Base-by-base conservation (phyloP, 163 green algal species). In the Scenedesmus sp. region DNA sequence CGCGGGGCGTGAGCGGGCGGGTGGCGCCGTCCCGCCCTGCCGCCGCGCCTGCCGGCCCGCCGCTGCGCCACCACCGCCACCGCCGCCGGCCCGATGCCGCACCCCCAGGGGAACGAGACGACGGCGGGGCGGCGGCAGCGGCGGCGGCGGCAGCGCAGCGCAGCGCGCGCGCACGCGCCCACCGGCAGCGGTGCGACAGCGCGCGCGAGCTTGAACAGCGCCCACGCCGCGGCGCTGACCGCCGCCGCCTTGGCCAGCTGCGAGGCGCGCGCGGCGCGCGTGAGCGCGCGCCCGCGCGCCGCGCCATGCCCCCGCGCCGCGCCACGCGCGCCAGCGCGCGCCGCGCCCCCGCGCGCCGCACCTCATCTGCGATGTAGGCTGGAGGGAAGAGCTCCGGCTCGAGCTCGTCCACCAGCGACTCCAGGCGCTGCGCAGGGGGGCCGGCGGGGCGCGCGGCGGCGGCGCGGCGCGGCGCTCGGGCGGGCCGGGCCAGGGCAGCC, bases 301-400 rank as follows among this genome's bases (percentile, higher is more conserved):
- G 63, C 44, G 18, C 2, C 20, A 31, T 28, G 60, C n/a, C 11
- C 17, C 22, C 60, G 4, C 20, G 13, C 29, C 5, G 7, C 34
- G 39, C 60, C 33, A 24, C 51, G 26, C 17, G 14, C 51, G 20
- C n/a, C 39, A 44, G 31, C 57, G 42, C 6, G 57, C n/a, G 18
- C 11, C 18, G 9, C 29, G 26, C 36, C 36, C 15, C 39, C 20
- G 36, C 39, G 53, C 31, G 4, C 10, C 62, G 34, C 29, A 79
- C 71, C 71, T 71, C 71, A 29, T 71, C 60, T 63, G 74, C 63
- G 31, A 81, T 65, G 39, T 60, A 81, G 34, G 67, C 63, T 24
- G 63, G 74, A 6, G 74, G 62, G 42, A 67, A 81, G 36, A 81
- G 51, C 20, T 81, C 48, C 17, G 62, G 74, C 47, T 75, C 50